phyloP scores from a whole-genome alignment of 805 yeast species.

The Lachancea sp. region DNA sequence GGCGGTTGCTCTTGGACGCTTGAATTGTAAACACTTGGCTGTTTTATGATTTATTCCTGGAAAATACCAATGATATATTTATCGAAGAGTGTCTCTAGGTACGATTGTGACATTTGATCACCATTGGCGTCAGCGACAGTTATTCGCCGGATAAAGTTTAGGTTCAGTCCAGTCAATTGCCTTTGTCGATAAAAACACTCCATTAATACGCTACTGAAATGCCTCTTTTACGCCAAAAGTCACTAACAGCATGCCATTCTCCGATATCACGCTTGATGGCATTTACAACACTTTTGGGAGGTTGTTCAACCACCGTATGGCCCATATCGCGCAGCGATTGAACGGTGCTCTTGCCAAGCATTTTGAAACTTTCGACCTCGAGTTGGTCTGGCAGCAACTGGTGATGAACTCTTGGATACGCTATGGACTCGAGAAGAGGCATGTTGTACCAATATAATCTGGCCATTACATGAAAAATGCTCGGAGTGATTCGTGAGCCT shows the following conservation, averaged over 20 bases:
- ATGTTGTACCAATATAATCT: slow-evolving; percentile 53
- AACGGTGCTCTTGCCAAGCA: slow-evolving; percentile 39
- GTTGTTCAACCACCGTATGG: slow-evolving; percentile 39
- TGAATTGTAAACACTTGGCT: background rate
- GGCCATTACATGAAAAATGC: slow-evolving; percentile 74
- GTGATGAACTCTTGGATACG: slow-evolving; percentile 83
- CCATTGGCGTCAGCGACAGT: background rate
- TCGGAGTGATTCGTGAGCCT: slow-evolving; percentile 79
- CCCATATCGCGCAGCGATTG: slow-evolving; percentile 40
- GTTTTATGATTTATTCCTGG: background rate
- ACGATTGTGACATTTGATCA: background rate
- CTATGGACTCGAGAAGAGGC: slow-evolving; percentile 59
- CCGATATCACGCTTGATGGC: slow-evolving; percentile 40
- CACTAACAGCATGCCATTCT: slow-evolving; percentile 71
- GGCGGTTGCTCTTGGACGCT: background rate
- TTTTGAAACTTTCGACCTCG: slow-evolving; percentile 47
- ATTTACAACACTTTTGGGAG: slow-evolving; percentile 52
- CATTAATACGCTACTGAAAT: slow-evolving; percentile 20
- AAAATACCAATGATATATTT: background rate
- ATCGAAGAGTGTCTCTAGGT: background rate
- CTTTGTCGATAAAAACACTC: background rate
- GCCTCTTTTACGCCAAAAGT: slow-evolving; percentile 85
- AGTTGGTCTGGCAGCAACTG: slow-evolving; percentile 73
- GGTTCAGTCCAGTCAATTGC: no score
- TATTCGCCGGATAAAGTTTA: background rate